phyloP scores from a whole-genome alignment of 345 rosid genomes.

The Eucalyptus albens region DNA sequence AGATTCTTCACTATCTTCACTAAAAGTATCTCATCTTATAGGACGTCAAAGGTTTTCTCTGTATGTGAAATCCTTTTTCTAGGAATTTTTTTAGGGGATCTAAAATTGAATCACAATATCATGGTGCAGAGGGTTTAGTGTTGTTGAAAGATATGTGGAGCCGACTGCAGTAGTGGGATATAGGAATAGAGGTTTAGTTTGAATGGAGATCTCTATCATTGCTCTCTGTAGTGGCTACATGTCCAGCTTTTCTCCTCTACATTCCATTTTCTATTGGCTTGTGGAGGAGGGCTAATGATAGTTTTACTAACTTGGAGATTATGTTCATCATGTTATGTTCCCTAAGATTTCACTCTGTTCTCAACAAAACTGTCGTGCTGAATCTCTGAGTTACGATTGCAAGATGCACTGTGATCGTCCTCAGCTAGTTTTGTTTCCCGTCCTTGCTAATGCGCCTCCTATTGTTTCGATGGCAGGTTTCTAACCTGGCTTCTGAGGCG shows the following conservation, averaged over 20 bases:
- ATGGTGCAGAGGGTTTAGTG: background rate
- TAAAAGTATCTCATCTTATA: background rate
- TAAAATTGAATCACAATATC: background rate
- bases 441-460: background rate
- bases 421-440: background rate
- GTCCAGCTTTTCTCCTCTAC: background rate
- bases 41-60: background rate
- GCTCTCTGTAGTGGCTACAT: background rate
- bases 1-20: background rate
- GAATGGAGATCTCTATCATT: background rate
- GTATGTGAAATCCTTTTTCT: background rate
- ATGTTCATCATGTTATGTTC: background rate
- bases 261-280: background rate
- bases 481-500: conserved; percentile 52
- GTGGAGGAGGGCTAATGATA: background rate
- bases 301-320: background rate
- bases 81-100: background rate
- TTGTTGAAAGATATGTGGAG: background rate
- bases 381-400: background rate
- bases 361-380: background rate
- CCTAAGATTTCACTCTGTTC: background rate
- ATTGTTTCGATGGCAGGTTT: conserved; percentile 37
- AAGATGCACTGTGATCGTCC: background rate
- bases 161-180: background rate
- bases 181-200: background rate